phyloP scores from a whole-genome alignment of 2,329 filamentous ascomycete species.

The Alternaria arborescens region DNA sequence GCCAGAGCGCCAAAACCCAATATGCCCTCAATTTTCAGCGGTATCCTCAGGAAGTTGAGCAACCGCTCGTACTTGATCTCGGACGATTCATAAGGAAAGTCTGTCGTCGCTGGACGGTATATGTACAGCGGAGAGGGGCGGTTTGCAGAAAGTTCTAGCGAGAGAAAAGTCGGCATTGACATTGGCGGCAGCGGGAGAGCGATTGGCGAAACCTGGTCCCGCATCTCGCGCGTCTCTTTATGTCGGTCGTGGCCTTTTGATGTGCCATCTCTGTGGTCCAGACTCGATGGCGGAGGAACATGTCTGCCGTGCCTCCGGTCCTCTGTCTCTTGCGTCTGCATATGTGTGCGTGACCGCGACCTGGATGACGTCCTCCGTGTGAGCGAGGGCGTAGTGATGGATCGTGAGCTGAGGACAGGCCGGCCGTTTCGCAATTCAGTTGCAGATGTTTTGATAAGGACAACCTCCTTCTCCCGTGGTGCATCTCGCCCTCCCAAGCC shows the following conservation, averaged over 20 bases:
- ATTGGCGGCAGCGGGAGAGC: constrained; percentile 68
- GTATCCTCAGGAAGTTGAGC: constrained; percentile 85
- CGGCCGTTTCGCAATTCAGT: constrained; percentile 38
- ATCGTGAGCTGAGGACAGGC: constrained; percentile 44
- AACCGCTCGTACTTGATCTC: constrained; percentile 91
- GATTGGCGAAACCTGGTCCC: constrained; percentile 41
- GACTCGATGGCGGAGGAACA: constrained; percentile 45
- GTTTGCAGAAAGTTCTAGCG: constrained; percentile 69
- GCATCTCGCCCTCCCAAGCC: constrained; percentile 7
- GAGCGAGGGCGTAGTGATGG: constrained; percentile 50
- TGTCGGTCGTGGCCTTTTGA: constrained; percentile 45
- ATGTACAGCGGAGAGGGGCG: constrained; percentile 70
- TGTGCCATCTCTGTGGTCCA: constrained; percentile 42
- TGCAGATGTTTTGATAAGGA: constrained; percentile 41
- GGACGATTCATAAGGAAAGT: constrained; percentile 88
- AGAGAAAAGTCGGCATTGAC: constrained; percentile 71
- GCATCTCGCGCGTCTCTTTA: constrained; percentile 26
- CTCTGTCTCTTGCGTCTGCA: constrained; percentile 31
- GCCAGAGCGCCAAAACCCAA: constrained; percentile 88
- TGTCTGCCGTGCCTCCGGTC: constrained; percentile 30
- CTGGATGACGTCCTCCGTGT: constrained; percentile 50
- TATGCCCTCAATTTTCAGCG: constrained; percentile 81
- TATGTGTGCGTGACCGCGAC: constrained; percentile 29
- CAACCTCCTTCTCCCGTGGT: constrained; percentile 36
- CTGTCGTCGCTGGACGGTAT: constrained; percentile 63